A percentile compares a stretch with the other conserved stretches of the same genome.
These are phyloP conservation scores for Aphanomyces cochlioides DNA, from an alignment of 352 stramenopile genomes.

Conservation along the genomic window DNA sequence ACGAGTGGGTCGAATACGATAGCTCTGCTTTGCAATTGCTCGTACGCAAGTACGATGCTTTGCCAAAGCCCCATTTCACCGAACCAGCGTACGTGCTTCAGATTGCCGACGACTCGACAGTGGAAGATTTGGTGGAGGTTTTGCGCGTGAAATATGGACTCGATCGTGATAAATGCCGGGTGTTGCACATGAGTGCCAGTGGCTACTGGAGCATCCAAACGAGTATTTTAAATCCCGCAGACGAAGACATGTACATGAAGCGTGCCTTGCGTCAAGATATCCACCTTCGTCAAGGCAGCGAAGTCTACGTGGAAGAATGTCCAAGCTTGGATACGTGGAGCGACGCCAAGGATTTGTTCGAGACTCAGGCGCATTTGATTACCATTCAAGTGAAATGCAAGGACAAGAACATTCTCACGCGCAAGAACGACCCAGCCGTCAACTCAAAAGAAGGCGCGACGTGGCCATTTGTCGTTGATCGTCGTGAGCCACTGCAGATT, in stretches of 20 bases:
- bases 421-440: background rate
- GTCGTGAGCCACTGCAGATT: constrained; percentile 54
- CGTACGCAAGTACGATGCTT: constrained; percentile 44
- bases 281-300: constrained; percentile 59
- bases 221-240: constrained; percentile 60
- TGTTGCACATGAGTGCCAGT: constrained; percentile 65
- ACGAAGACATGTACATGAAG: constrained; percentile 42
- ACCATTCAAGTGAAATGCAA: constrained; percentile 61
- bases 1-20: constrained; percentile 66
- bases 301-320: constrained; percentile 71
- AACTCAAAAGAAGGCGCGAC: constrained; percentile 29
- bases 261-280: constrained; percentile 57
- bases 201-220: constrained; percentile 61
- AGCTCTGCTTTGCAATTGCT: constrained; percentile 67
- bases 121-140: constrained; percentile 47
- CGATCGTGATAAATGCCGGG: constrained; percentile 40
- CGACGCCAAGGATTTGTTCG: constrained; percentile 58
- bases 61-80: constrained; percentile 21
- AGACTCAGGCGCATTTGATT: constrained; percentile 76
- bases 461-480: constrained; percentile 62
- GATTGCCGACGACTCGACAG: constrained; percentile 53
- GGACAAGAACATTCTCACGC: constrained; percentile 10
- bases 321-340: constrained; percentile 50
- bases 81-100: constrained; percentile 38
- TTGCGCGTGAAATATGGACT: constrained; percentile 58